Conservation (phyloP, 2,329 filamentous ascomycete genomes). For the Talaromyces sp. region DNA sequence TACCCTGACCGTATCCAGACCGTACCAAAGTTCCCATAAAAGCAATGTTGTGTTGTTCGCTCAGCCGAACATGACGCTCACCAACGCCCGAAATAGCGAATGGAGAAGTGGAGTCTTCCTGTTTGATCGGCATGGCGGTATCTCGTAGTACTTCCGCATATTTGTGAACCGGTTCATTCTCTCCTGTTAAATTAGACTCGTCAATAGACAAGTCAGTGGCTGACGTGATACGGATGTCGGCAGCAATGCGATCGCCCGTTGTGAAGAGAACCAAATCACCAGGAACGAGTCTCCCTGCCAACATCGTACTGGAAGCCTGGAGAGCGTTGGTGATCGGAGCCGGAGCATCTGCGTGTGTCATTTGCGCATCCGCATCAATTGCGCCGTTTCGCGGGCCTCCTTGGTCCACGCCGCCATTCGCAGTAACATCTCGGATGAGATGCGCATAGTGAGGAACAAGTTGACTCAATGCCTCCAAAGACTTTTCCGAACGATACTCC, state of each 20-base stretch:
- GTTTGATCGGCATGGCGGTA: conserved; percentile 25
- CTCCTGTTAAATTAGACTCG: conserved; percentile 92
- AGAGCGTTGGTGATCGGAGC: conserved; percentile 63
- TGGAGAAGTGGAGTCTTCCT: conserved; percentile 49
- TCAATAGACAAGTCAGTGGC: conserved; percentile 90
- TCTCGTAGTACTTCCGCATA: conserved; percentile 60
- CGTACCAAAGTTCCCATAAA: conserved; percentile 98
- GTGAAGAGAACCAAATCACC: conserved; percentile 93
- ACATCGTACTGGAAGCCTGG: conserved; percentile 79
- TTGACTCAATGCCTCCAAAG: conserved; percentile 88
- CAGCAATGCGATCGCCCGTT: conserved; percentile 93
- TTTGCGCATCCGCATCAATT: conserved; percentile 51
- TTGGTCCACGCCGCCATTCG: conserved; percentile 26
- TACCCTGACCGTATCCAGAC: conserved; percentile 89
- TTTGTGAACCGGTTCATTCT: conserved; percentile 89
- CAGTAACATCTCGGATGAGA: conserved; percentile 66
- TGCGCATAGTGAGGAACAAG: conserved; percentile 94
- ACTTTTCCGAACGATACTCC: conserved; percentile 97
- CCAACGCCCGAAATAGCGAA: conserved; percentile 60
- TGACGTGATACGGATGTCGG: conserved; percentile 90
- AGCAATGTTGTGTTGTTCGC: conserved; percentile 83
- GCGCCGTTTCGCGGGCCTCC: conserved; percentile 25
- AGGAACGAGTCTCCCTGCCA: conserved; percentile 81
- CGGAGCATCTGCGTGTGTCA: conserved; percentile 46
- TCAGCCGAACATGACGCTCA: conserved; percentile 65